Percentiles rank a stretch among this genome's conserved stretches.
Evolutionary conservation across 164 flowering plant species (phyloP).

Genomic region (Malania oleifera): DNA sequence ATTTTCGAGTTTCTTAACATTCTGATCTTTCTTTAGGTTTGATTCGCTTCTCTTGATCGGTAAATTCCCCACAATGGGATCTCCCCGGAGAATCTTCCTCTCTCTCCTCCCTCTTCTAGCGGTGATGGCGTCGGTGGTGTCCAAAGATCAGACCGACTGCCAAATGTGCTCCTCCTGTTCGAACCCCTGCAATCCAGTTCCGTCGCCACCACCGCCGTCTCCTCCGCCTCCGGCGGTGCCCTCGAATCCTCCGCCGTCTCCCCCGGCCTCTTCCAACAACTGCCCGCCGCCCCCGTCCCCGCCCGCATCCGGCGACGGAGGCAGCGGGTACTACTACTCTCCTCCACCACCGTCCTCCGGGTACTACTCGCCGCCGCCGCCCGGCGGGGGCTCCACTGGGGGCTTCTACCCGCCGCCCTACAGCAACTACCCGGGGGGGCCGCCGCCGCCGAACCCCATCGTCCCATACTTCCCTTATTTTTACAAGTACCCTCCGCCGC

Average conservation of each 20-base stretch:
- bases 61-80: conserved; percentile 5
- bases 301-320: conserved; percentile 9
- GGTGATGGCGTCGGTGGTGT: conserved; percentile 3
- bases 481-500: conserved; percentile 62
- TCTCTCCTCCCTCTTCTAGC: background rate
- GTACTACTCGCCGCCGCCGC: conserved; percentile 19
- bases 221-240: conserved; percentile 30
- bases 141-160: conserved; percentile 53
- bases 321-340: conserved; percentile 13
- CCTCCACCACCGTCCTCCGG: conserved; percentile 17
- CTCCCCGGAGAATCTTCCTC: background rate
- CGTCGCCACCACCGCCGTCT: conserved; percentile 35
- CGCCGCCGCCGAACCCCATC: conserved; percentile 87
- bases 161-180: conserved; percentile 75
- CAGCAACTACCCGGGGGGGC: conserved; percentile 25
- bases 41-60: background rate
- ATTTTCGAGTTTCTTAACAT: background rate
- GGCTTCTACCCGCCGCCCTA: conserved; percentile 22
- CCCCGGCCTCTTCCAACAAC: conserved; percentile 18
- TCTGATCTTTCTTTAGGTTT: no score
- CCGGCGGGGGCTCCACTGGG: conserved; percentile 3
- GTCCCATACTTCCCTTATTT: conserved; percentile 80
- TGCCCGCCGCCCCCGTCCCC: conserved; percentile 35
- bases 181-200: conserved; percentile 46
- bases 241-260: conserved; percentile 17